Evolutionary conservation across 768 basidiomycete species (phyloP).

Genomic region (Leccinum rimulosum): DNA sequence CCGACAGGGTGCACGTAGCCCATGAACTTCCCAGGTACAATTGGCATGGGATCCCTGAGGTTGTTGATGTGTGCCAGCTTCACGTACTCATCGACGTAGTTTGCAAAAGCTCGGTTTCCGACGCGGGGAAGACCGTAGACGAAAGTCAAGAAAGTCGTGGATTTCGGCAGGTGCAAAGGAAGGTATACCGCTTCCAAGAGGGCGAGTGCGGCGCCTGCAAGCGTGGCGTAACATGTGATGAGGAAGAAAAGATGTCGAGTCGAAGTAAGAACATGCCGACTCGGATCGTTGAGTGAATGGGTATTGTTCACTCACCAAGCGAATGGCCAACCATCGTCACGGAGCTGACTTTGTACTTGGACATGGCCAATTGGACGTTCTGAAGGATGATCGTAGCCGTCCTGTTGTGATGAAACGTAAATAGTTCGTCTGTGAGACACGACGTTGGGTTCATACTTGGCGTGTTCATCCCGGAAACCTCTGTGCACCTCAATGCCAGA

Average conservation of each 20-base stretch:
- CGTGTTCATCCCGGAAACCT: conserved; percentile 46
- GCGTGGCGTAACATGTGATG: not conserved
- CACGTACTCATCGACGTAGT: conserved; percentile 47
- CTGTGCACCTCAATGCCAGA: conserved; percentile 40
- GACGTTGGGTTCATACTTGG: conserved; percentile 31
- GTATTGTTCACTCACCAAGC: conserved; percentile 26
- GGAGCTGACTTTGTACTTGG: conserved; percentile 28
- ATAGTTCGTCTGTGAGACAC: not conserved
- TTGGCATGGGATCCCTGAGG: conserved; percentile 39
- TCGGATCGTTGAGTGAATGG: not conserved
- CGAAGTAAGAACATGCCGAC: not conserved
- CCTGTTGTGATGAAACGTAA: conserved; percentile 34
- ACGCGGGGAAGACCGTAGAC: conserved; percentile 38
- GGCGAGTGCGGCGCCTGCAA: conserved; percentile 32
- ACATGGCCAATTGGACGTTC: conserved; percentile 41
- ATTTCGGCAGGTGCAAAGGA: conserved; percentile 30
- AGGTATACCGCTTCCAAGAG: conserved; percentile 38
- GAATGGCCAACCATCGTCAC: conserved; percentile 48
- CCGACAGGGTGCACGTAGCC: conserved; percentile 40
- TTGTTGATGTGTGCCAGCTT: conserved; percentile 54
- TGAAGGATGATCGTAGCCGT: conserved; percentile 38
- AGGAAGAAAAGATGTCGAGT: not conserved
- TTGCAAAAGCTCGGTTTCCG: conserved; percentile 58
- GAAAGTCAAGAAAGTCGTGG: conserved; percentile 28
- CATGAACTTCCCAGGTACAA: conserved; percentile 29